Evolutionary conservation across 75 land plant genomes (phyloP), one percentile per base, ranked within the genome.

Genomic region (Selaginella moellendorffii): DNA sequence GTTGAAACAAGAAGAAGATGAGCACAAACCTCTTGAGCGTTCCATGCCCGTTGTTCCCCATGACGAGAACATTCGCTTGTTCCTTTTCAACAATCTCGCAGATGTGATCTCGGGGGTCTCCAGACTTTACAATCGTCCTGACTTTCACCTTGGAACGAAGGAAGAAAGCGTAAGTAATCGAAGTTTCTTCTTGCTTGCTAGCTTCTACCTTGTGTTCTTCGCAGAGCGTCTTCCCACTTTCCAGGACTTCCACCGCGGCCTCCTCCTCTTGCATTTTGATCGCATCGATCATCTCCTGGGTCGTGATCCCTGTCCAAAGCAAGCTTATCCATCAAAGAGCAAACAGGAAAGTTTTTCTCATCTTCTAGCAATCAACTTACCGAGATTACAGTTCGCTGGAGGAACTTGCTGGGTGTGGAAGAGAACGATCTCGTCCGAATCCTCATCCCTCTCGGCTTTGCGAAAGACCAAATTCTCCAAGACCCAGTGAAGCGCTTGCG

Each of bases 21-120:
- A 24, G 2, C 5, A 17, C 12, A 31, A 72, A 84, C 89, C 83
- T 69, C 36, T 85, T 82, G 14, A 85, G 72, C 31, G 79, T 80
- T 54, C 89, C 89, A 68, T 80, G 80, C 30, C 85, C 85, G 74
- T 85, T 85, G 59, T 82, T 82, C 0, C 89, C 89, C 24, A 85
- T 73, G 31, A 76, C 81, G 46, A 85, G 30, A 1, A 82, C 67
- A 23, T 77, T 68, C 5, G 89, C 86, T 23, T 78, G 76, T 21
- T 69, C 71, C 24, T 69, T 80, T 26, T 85, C 81, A 0, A 77
- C 86, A 1, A 81, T 76, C 26, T 82, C 83, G 56, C 78, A 75
- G 0, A 82, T 71, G 0, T 82, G 77, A 42, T 74, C 73, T 54
- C 89, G 72, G 0, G 89, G 71, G 67, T 85, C 89, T 20, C 89